phyloP scores from a whole-genome alignment of 768 basidiomycete species.

The Termitomyces sp. region DNA sequence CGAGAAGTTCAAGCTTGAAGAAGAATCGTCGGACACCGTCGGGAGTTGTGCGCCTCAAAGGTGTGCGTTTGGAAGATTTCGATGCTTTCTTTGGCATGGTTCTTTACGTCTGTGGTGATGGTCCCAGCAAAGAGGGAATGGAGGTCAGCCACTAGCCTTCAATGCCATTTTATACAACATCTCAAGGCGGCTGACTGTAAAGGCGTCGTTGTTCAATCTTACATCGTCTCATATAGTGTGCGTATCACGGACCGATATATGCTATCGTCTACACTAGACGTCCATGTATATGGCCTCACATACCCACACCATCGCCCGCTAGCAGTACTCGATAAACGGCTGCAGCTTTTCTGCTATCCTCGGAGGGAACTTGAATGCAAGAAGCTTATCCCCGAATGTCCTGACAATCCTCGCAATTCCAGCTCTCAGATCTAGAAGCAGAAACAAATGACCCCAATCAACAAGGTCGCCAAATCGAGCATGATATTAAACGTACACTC shows the following conservation, averaged over 20 bases:
- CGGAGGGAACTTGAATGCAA: slow-evolving; percentile 80
- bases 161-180: neutral
- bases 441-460: slow-evolving; percentile 1
- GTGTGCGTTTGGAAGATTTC: slow-evolving; percentile 6
- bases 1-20: slow-evolving; percentile 36
- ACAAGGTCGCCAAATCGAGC: neutral
- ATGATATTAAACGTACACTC: slow-evolving; percentile 49
- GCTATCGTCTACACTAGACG: slow-evolving; percentile 15
- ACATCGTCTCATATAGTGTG: slow-evolving; percentile 3
- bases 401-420: slow-evolving; percentile 63
- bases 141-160: slow-evolving; percentile 10
- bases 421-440: slow-evolving; percentile 56
- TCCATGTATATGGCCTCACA: neutral
- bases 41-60: slow-evolving; percentile 8
- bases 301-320: neutral
- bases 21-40: slow-evolving; percentile 37
- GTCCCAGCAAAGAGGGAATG: neutral
- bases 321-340: slow-evolving; percentile 66
- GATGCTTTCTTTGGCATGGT: slow-evolving; percentile 12
- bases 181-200: slow-evolving; percentile 7
- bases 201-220: neutral
- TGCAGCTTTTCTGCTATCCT: slow-evolving; percentile 65
- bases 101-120: neutral
- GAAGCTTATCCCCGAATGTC: slow-evolving; percentile 73
- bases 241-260: slow-evolving; percentile 12